Evolutionary conservation across 75 land plant genomes (phyloP).

Genomic region (Picea sitchensis): DNA sequence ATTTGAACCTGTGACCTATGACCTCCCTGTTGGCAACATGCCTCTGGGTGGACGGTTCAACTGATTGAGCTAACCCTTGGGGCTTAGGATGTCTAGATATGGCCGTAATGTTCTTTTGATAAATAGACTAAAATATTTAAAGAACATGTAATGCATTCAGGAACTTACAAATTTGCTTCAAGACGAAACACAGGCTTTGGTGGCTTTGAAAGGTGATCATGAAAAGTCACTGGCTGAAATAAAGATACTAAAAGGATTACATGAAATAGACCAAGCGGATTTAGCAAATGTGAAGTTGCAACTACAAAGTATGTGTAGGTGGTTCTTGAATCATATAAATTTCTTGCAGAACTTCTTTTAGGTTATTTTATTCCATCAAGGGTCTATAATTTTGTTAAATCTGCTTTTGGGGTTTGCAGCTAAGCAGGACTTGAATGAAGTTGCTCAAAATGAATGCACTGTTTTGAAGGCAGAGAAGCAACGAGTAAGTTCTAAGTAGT

Average conservation of each 20-base stretch:
- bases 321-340: background rate
- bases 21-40: no score
- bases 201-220: constrained; percentile 20
- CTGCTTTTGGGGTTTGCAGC: constrained; percentile 17
- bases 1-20: no score
- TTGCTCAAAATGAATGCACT: constrained; percentile 33
- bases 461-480: constrained; percentile 29
- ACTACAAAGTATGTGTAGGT: constrained; percentile 39
- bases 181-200: constrained; percentile 35
- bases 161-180: constrained; percentile 37
- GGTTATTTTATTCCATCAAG: background rate
- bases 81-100: background rate
- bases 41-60: no score
- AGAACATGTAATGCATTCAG: constrained; percentile 19
- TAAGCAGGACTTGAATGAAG: constrained; percentile 25
- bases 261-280: constrained; percentile 37
- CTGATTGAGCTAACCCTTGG: no score
- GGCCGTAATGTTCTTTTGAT: background rate
- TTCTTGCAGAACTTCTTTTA: background rate
- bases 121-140: background rate
- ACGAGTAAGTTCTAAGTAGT: constrained; percentile 23
- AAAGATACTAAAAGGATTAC: constrained; percentile 26
- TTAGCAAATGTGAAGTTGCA: constrained; percentile 19
- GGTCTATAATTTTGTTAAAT: background rate
- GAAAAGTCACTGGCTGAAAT: constrained; percentile 28